These are phyloP conservation scores for Pythium graminicola DNA, from an alignment of 352 stramenopile species.

Conservation along the genomic window DNA sequence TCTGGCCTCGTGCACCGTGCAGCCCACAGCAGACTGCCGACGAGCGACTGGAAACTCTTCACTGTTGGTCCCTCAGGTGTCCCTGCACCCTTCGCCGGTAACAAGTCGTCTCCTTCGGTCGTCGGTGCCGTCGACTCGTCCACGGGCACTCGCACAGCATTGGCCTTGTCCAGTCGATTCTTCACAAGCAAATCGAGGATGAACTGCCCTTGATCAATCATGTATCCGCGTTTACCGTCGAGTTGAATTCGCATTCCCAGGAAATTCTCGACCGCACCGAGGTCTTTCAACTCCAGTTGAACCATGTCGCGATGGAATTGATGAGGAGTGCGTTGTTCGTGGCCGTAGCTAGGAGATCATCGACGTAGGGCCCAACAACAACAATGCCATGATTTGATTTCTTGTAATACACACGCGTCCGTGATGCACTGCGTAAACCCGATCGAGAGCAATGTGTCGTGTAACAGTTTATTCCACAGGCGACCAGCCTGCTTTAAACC, in stretches of 20 bases:
- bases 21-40: slow-evolving; percentile 29
- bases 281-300: slow-evolving; percentile 24
- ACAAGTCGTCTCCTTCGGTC: not conserved
- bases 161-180: slow-evolving; percentile 14
- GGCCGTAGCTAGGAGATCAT: slow-evolving; percentile 27
- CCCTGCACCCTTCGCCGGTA: not conserved
- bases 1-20: slow-evolving; percentile 7
- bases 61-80: slow-evolving; percentile 13
- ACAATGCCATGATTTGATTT: not conserved
- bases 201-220: slow-evolving; percentile 18
- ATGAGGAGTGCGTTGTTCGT: slow-evolving; percentile 4
- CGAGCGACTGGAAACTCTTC: slow-evolving; percentile 29
- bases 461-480: slow-evolving; percentile 26
- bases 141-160: slow-evolving; percentile 17
- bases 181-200: slow-evolving; percentile 23
- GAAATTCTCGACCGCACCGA: slow-evolving; percentile 21
- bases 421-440: slow-evolving; percentile 21
- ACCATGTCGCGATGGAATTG: slow-evolving; percentile 15
- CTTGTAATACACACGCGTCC: slow-evolving; percentile 26
- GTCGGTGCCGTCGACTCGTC: not conserved
- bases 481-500: slow-evolving; percentile 27
- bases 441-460: slow-evolving; percentile 14
- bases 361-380: slow-evolving; percentile 23
- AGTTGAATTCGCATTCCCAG: slow-evolving; percentile 25
- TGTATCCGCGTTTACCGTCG: slow-evolving; percentile 2